Conservation (phyloP, 352 stramenopile species). For the Pythium folliculosum region DNA sequence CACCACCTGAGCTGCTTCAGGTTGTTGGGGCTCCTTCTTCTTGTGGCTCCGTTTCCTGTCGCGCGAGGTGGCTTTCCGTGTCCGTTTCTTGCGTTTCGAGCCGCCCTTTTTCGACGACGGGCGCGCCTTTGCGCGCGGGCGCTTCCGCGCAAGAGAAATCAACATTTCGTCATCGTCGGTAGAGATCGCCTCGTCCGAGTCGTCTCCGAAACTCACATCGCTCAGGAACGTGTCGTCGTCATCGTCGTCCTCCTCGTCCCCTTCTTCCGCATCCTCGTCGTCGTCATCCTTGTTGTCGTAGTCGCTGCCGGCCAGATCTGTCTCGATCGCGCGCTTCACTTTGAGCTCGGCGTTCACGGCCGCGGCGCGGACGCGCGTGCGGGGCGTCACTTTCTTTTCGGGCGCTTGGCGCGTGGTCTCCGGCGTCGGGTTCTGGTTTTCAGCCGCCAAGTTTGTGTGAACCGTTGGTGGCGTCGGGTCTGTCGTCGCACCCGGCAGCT, state of each 20-base stretch:
- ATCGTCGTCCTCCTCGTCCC: not conserved
- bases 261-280: not conserved
- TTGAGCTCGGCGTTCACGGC: slow-evolving; percentile 1
- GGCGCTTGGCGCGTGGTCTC: not conserved
- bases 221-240: not conserved
- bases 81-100: too few species aligned
- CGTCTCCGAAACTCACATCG: not conserved
- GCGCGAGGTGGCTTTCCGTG: not conserved
- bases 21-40: not conserved
- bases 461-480: too few species aligned
- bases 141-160: too few species aligned
- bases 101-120: not conserved
- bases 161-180: too few species aligned
- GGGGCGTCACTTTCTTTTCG: not conserved
- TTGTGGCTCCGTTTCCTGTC: not conserved
- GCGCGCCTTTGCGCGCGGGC: too few species aligned
- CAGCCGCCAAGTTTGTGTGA: too few species aligned
- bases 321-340: not conserved
- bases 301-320: not conserved
- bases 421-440: not conserved
- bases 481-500: not conserved
- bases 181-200: not conserved
- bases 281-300: not conserved
- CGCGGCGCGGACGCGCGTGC: not conserved
- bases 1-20: too few species aligned